phyloP scores from a whole-genome alignment of 257 asterid species.

The Solanum medicagineum region DNA sequence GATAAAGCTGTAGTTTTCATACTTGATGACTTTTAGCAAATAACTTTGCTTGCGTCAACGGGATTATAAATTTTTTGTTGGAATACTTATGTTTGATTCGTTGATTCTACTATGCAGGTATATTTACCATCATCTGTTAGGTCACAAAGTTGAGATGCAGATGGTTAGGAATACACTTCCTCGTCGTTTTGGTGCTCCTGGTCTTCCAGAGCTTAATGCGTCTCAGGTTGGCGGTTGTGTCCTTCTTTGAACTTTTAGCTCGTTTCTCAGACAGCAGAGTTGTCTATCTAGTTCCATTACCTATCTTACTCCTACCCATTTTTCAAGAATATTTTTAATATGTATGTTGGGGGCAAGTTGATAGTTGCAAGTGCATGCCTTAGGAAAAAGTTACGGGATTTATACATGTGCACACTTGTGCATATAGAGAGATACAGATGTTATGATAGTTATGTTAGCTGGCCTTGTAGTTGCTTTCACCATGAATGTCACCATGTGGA shows the following conservation, averaged over 20 bases:
- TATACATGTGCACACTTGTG: background rate
- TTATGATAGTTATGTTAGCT: background rate
- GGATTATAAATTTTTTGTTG: background rate
- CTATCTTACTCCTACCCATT: background rate
- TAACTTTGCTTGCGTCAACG: background rate
- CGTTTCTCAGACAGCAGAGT: background rate
- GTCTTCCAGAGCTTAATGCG: conserved; percentile 98
- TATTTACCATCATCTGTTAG: conserved; percentile 92
- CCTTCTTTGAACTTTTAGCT: background rate
- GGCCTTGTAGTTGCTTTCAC: background rate
- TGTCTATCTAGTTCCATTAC: background rate
- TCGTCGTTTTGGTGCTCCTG: conserved; percentile 99
- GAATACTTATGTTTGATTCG: background rate
- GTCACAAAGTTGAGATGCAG: conserved; percentile 99
- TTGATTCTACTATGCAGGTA: conserved; percentile 39
- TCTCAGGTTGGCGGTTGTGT: conserved; percentile 52
- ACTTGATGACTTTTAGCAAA: background rate
- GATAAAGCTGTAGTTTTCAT: background rate
- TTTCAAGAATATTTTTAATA: background rate
- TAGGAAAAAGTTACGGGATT: background rate
- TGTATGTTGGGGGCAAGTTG: background rate
- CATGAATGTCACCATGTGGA: background rate
- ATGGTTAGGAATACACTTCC: conserved; percentile 95
- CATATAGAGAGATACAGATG: background rate
- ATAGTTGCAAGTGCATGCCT: background rate